Conservation (phyloP, 306 rosid species). For the Cajanus cajan region DNA sequence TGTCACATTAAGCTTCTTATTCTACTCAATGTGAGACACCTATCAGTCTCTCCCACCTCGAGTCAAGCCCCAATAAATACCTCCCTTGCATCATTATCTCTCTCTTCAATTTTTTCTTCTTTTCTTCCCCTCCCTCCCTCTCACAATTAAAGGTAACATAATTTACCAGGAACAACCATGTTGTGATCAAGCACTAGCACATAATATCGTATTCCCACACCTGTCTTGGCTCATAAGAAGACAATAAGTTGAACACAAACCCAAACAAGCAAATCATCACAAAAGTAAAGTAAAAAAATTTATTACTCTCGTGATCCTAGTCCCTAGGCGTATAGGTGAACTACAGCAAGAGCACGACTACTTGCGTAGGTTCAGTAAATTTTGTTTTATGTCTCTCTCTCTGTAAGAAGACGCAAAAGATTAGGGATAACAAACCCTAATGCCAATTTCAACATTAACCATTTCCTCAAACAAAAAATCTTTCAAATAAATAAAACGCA, state of each 20-base stretch:
- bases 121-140: not conserved
- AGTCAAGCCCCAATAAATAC: not conserved
- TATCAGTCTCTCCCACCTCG: too few relatives aligned
- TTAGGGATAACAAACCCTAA: not conserved
- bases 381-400: not conserved
- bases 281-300: too few relatives aligned
- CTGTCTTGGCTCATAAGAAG: not conserved
- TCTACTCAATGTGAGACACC: too few relatives aligned
- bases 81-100: not conserved
- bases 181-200: not conserved
- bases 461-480: not conserved
- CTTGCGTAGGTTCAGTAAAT: not conserved
- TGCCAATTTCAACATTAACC: not conserved
- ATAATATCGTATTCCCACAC: not conserved
- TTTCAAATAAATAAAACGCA: not conserved
- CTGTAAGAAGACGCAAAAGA: not conserved
- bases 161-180: not conserved
- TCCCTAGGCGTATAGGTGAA: not conserved
- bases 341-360: not conserved
- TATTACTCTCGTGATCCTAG: too few relatives aligned
- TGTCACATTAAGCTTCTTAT: too few relatives aligned
- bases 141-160: not conserved
- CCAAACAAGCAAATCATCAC: not conserved
- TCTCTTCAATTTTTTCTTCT: not conserved
- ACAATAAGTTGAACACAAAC: not conserved